Conservation (phyloP, 768 basidiomycete genomes). For the Naganishia friedmannii region DNA sequence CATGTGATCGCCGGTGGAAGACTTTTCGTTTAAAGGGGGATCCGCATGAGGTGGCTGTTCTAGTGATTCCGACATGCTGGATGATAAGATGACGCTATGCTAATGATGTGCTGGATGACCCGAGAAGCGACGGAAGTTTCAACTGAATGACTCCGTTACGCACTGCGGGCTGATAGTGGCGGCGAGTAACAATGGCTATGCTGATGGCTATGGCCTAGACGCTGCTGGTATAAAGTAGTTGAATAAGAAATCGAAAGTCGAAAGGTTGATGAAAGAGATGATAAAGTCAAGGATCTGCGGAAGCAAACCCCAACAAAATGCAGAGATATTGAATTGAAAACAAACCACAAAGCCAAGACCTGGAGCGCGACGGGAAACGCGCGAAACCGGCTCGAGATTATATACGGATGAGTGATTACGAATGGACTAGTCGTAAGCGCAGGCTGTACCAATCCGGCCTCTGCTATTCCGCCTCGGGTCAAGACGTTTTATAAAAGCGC, state of each 20-base stretch:
- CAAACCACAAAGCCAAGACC: no score
- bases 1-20: not conserved
- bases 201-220: not conserved
- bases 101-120: not conserved
- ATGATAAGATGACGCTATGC: constrained; percentile 10
- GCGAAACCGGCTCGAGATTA: no score
- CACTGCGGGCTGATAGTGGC: not conserved
- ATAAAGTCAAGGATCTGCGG: not conserved
- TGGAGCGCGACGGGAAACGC: no score
- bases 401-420: no score
- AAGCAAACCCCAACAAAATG: not conserved
- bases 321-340: no score
- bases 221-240: constrained; percentile 1
- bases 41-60: not conserved
- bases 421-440: not conserved
- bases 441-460: not conserved
- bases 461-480: not conserved
- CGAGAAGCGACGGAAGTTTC: constrained; percentile 7
- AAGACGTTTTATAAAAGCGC: not conserved
- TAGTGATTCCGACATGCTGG: constrained; percentile 11
- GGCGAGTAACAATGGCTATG: not conserved
- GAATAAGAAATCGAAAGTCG: constrained; percentile 7
- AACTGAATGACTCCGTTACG: constrained; percentile 22
- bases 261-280: not conserved
- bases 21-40: not conserved